These are phyloP conservation scores for Endothia cerciana DNA, from an alignment of 2,329 filamentous ascomycete species.

Conservation along the genomic window DNA sequence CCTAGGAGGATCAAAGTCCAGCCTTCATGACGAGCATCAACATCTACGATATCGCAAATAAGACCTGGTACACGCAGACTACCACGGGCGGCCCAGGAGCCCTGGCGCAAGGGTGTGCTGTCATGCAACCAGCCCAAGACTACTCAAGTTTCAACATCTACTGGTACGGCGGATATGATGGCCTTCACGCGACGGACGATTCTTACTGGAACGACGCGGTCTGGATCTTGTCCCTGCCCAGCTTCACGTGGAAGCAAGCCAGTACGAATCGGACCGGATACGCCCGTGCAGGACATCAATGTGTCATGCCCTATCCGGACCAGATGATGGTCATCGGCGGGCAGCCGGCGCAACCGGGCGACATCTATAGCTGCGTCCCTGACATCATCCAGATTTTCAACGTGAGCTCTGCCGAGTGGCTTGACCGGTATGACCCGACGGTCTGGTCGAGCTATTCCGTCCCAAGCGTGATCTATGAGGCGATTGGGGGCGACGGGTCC, in stretches of 20 bases:
- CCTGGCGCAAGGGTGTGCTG: slow-evolving; percentile 71
- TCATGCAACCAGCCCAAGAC: slow-evolving; percentile 72
- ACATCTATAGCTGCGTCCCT: slow-evolving; percentile 49
- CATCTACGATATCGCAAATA: slow-evolving; percentile 73
- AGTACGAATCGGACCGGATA: slow-evolving; percentile 48
- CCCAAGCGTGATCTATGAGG: slow-evolving; percentile 62
- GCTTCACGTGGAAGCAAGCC: slow-evolving; percentile 75
- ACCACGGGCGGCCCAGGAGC: slow-evolving; percentile 62
- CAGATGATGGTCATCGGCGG: slow-evolving; percentile 83
- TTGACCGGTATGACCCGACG: slow-evolving; percentile 68
- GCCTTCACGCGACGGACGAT: slow-evolving; percentile 41
- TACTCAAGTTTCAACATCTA: slow-evolving; percentile 80
- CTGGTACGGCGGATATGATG: slow-evolving; percentile 78
- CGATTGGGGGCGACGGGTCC: slow-evolving; percentile 68
- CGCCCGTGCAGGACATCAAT: slow-evolving; percentile 74
- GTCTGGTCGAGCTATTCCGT: slow-evolving; percentile 70
- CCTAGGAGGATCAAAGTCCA: slow-evolving; percentile 65
- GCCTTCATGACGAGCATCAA: slow-evolving; percentile 74
- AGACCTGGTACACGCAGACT: slow-evolving; percentile 70
- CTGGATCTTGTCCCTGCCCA: slow-evolving; percentile 79
- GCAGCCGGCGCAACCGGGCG: slow-evolving; percentile 46
- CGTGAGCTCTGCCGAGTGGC: slow-evolving; percentile 70
- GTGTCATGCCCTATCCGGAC: slow-evolving; percentile 74
- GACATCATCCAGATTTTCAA: slow-evolving; percentile 70
- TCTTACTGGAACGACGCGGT: slow-evolving; percentile 64